These are phyloP conservation scores for Vitellaria paradoxa DNA, from an alignment of 179 eudicot species.

Conservation along the genomic window DNA sequence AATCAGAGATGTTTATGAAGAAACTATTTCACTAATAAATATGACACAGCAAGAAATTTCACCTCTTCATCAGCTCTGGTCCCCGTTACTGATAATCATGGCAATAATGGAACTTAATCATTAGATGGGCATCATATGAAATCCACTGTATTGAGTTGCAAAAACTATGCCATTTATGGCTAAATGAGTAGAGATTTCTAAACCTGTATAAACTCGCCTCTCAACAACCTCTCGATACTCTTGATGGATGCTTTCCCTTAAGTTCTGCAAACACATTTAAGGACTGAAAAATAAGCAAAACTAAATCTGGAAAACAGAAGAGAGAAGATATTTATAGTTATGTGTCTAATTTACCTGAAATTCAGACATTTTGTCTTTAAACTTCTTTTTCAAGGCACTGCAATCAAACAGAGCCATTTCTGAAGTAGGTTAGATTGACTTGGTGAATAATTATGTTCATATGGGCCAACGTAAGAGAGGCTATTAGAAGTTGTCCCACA, in stretches of 20 bases:
- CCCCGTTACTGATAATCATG: slow-evolving; percentile 73
- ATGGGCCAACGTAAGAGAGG: too few species aligned
- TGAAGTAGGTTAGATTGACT: background rate
- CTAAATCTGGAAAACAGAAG: background rate
- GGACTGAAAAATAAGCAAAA: slow-evolving; percentile 1
- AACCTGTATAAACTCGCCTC: slow-evolving; percentile 98
- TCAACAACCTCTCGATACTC: slow-evolving; percentile 98
- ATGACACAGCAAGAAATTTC: slow-evolving; percentile 16
- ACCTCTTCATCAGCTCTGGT: slow-evolving; percentile 96
- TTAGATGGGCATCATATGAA: slow-evolving; percentile 20
- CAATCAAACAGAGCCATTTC: slow-evolving; percentile 27
- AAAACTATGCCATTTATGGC: background rate
- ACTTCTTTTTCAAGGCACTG: slow-evolving; percentile 87
- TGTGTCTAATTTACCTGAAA: slow-evolving; percentile 64
- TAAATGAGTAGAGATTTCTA: slow-evolving; percentile 13
- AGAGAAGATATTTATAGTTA: background rate
- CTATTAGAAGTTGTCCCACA: too few species aligned
- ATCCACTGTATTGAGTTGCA: slow-evolving; percentile 4
- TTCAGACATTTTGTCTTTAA: slow-evolving; percentile 92
- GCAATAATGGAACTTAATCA: slow-evolving; percentile 22
- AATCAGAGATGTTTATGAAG: slow-evolving; percentile 15
- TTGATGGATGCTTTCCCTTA: slow-evolving; percentile 87
- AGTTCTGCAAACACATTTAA: slow-evolving; percentile 35
- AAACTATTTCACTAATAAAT: slow-evolving; percentile 2
- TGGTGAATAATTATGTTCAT: background rate